phyloP scores from a whole-genome alignment of 2,329 filamentous ascomycete genomes.

The Stagonosporopsis cucurbitacearum region DNA sequence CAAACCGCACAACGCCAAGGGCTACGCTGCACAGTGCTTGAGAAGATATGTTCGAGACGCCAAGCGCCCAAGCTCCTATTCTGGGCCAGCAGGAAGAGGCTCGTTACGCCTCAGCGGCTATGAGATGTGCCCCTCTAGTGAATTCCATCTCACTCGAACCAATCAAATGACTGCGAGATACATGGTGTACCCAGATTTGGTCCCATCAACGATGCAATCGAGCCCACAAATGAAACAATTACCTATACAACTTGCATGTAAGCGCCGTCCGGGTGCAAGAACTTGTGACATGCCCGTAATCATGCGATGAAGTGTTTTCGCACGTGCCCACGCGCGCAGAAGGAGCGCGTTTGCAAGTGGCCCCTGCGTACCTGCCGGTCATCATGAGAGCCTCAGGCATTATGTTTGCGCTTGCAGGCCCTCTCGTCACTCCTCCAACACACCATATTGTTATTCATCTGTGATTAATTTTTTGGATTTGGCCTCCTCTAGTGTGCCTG shows the following conservation, averaged over 20 bases:
- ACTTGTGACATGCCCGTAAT: not conserved
- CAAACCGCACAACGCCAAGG: not conserved
- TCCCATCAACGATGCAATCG: not conserved
- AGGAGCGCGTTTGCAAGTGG: constrained; percentile 5
- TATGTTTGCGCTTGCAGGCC: constrained; percentile 21
- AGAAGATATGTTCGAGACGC: not conserved
- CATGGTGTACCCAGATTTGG: not conserved
- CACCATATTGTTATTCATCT: not conserved
- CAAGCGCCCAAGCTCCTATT: not conserved
- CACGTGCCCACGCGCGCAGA: constrained; percentile 14
- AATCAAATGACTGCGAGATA: not conserved
- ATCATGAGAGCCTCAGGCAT: constrained; percentile 36
- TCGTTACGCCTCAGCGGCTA: constrained; percentile 8
- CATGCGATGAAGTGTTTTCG: not conserved
- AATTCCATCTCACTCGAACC: not conserved
- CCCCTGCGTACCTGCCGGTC: constrained; percentile 8
- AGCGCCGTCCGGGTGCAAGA: not conserved
- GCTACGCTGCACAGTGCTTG: not conserved
- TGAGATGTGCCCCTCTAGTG: not conserved
- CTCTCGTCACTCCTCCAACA: too few relatives aligned
- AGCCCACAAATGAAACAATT: not conserved
- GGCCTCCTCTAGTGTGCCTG: not conserved
- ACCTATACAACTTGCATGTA: not conserved
- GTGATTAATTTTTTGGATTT: not conserved
- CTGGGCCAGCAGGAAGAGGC: not conserved